Conservation (phyloP, 768 basidiomycete species). For the Lentinula sp. region DNA sequence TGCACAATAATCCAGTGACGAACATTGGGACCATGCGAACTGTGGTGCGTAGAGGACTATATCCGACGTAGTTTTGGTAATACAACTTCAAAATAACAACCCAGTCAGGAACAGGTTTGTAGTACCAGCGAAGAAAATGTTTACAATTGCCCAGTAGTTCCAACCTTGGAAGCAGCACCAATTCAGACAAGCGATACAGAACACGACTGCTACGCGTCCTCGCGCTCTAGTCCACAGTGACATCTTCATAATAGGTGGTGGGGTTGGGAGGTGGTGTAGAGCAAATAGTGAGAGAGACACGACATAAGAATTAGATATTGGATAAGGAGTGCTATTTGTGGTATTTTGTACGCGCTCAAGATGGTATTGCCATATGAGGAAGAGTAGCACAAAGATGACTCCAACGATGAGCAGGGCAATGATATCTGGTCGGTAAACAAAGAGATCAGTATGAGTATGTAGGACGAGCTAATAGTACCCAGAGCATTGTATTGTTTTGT, state of each 20-base stretch:
- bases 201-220: slow-evolving; percentile 57
- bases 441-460: neutral
- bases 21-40: slow-evolving; percentile 69
- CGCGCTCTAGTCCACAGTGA: slow-evolving; percentile 58
- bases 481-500: neutral
- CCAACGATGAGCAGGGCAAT: slow-evolving; percentile 63
- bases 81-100: slow-evolving; percentile 34
- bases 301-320: neutral
- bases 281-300: neutral
- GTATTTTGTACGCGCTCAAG: slow-evolving; percentile 39
- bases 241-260: slow-evolving; percentile 62
- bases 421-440: slow-evolving; percentile 48
- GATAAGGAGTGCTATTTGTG: neutral
- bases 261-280: slow-evolving; percentile 14
- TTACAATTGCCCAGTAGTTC: slow-evolving; percentile 29
- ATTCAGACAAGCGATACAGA: slow-evolving; percentile 56
- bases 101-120: neutral
- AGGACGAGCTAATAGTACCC: neutral
- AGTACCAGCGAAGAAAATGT: slow-evolving; percentile 7
- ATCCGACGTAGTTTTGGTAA: slow-evolving; percentile 59
- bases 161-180: slow-evolving; percentile 56
- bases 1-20: slow-evolving; percentile 57
- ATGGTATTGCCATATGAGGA: slow-evolving; percentile 61
- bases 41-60: slow-evolving; percentile 55
- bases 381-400: slow-evolving; percentile 45